These are phyloP conservation scores for Chlamydomonas schloesseri DNA, from an alignment of 139 green algal species.

Conservation along the genomic window DNA sequence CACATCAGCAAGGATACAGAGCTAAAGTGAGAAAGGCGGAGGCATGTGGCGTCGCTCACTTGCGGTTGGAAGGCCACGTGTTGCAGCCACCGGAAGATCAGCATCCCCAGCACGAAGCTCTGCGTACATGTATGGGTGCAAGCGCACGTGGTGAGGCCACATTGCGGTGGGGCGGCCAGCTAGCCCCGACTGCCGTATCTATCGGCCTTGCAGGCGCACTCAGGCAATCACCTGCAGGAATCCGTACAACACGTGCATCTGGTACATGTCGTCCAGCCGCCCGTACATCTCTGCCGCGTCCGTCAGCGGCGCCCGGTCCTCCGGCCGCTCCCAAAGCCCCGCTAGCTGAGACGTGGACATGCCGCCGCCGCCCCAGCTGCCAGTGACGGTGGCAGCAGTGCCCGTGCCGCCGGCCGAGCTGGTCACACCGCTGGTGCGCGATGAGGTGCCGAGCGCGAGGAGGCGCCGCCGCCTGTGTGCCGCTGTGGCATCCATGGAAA, in stretches of 20 bases:
- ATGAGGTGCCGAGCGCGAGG: too few relatives aligned
- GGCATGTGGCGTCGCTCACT: too few relatives aligned
- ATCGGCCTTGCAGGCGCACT: too few relatives aligned
- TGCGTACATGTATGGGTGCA: background rate
- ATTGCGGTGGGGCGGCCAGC: background rate
- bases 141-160: too few relatives aligned
- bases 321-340: constrained; percentile 19
- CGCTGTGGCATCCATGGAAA: too few relatives aligned
- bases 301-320: constrained; percentile 4
- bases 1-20: too few relatives aligned
- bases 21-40: too few relatives aligned
- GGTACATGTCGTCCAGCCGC: constrained; percentile 27
- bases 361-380: too few relatives aligned
- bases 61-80: background rate
- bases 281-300: constrained; percentile 13
- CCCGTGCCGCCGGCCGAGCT: background rate
- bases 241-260: constrained; percentile 32
- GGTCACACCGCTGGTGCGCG: background rate
- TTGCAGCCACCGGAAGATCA: background rate
- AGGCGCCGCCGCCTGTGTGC: too few relatives aligned
- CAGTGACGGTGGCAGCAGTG: too few relatives aligned
- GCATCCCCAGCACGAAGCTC: background rate
- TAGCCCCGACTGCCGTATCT: background rate
- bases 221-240: background rate
- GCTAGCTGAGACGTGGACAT: too few relatives aligned